These are phyloP conservation scores for Aureobasidium sp. DNA, from an alignment of 2,329 filamentous ascomycete species.

Conservation along the genomic window DNA sequence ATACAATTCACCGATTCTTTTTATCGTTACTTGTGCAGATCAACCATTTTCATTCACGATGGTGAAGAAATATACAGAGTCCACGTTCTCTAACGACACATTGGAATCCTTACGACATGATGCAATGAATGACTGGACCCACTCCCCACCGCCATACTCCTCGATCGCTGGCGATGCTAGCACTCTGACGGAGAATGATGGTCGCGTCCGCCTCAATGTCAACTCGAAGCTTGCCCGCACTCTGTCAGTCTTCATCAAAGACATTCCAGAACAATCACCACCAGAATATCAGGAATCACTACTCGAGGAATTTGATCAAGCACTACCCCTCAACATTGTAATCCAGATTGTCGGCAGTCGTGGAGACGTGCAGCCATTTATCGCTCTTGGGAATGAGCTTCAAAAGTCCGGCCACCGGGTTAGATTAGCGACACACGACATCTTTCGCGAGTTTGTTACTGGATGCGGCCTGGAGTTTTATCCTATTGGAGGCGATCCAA, in stretches of 20 bases:
- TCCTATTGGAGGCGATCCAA: conserved; percentile 56
- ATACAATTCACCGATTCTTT: too few relatives aligned
- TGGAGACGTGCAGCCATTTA: conserved; percentile 58
- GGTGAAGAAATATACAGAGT: background rate
- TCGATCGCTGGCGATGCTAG: background rate
- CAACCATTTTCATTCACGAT: too few relatives aligned
- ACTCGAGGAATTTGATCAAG: background rate
- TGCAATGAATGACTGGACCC: background rate
- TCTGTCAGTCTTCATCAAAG: background rate
- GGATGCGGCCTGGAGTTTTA: conserved; percentile 58
- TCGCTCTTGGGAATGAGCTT: conserved; percentile 54
- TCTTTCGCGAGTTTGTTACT: conserved; percentile 54
- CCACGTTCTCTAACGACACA: background rate
- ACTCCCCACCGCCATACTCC: conserved; percentile 1
- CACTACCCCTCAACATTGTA: conserved; percentile 48
- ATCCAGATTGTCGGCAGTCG: conserved; percentile 56
- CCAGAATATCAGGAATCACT: background rate
- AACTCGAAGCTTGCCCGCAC: conserved; percentile 11
- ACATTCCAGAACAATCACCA: background rate
- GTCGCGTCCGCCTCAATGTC: conserved; percentile 1
- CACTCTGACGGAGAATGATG: background rate
- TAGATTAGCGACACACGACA: conserved; percentile 53
- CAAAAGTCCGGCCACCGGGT: conserved; percentile 54
- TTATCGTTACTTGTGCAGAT: too few relatives aligned
- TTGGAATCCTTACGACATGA: background rate